Conservation (phyloP, 257 asterid species). For the Scutellaria barbata region DNA sequence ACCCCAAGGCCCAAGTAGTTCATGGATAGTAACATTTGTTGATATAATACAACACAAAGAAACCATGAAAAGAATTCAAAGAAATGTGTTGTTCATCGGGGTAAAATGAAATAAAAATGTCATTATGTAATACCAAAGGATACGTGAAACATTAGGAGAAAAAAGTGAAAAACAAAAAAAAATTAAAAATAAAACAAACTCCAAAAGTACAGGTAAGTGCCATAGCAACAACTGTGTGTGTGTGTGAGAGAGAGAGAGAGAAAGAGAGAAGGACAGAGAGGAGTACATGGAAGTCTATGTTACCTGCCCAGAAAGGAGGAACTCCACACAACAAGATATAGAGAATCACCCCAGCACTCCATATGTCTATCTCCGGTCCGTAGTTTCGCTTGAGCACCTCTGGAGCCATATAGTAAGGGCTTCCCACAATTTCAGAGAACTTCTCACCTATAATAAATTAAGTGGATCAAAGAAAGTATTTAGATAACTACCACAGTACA, state of each 20-base stretch:
- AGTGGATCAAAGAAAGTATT: constrained; percentile 3
- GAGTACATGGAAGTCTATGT: constrained; percentile 12
- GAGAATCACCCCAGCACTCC: constrained; percentile 94
- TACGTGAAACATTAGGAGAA: not conserved
- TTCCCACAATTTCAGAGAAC: constrained; percentile 95
- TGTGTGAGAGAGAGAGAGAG: not conserved
- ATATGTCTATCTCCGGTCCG: constrained; percentile 93
- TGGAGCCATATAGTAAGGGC: constrained; percentile 97
- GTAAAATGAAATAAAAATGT: no score
- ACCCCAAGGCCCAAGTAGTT: constrained; percentile 23
- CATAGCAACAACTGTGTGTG: not conserved
- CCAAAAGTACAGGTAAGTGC: not conserved
- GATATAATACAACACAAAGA: constrained; percentile 17
- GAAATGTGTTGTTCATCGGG: not conserved
- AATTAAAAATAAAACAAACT: not conserved
- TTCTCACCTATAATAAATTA: constrained; percentile 65
- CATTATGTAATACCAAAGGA: no score
- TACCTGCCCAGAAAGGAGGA: constrained; percentile 98
- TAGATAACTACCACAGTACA: constrained; percentile 15
- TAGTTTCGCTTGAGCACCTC: constrained; percentile 89
- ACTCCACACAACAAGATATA: constrained; percentile 88
- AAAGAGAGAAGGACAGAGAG: not conserved
- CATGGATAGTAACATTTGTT: constrained; percentile 13
- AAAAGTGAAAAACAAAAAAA: not conserved
- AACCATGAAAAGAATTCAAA: constrained; percentile 5